Conservation (phyloP, 305 asterid species). For the Rubia occidens region DNA sequence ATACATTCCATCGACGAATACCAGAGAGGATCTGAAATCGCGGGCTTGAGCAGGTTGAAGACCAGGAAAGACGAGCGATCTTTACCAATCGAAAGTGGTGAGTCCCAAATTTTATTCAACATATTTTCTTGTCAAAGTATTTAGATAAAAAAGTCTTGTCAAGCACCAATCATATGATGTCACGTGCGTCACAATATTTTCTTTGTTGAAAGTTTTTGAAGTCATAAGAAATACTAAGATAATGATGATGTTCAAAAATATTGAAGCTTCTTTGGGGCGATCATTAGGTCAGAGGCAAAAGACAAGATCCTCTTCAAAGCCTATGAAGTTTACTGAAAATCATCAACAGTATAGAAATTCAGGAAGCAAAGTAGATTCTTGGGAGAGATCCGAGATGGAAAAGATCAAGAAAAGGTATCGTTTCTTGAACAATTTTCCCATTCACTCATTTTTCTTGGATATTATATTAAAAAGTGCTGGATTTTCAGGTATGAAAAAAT, state of each 20-base stretch:
- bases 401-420: constrained; percentile 48
- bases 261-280: constrained; percentile 34
- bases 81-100: constrained; percentile 30
- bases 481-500: constrained; percentile 47
- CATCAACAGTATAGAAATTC: constrained; percentile 25
- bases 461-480: not conserved
- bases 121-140: not conserved
- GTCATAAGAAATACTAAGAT: not conserved
- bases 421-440: not conserved
- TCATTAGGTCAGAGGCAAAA: constrained; percentile 22
- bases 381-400: constrained; percentile 52
- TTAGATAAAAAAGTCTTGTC: not conserved
- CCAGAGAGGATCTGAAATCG: constrained; percentile 14
- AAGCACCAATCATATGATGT: not conserved
- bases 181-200: not conserved
- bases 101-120: not conserved
- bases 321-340: constrained; percentile 20
- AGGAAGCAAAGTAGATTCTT: constrained; percentile 40
- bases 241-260: not conserved
- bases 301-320: constrained; percentile 24
- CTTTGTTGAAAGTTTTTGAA: not conserved
- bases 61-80: constrained; percentile 27
- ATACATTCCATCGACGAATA: constrained; percentile 36
- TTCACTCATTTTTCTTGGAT: not conserved
- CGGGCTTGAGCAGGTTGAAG: constrained; percentile 11